Evolutionary conservation across 805 yeast species (phyloP), one percentile per base, ranked within the genome.

Genomic region (Priceomyces medius): DNA sequence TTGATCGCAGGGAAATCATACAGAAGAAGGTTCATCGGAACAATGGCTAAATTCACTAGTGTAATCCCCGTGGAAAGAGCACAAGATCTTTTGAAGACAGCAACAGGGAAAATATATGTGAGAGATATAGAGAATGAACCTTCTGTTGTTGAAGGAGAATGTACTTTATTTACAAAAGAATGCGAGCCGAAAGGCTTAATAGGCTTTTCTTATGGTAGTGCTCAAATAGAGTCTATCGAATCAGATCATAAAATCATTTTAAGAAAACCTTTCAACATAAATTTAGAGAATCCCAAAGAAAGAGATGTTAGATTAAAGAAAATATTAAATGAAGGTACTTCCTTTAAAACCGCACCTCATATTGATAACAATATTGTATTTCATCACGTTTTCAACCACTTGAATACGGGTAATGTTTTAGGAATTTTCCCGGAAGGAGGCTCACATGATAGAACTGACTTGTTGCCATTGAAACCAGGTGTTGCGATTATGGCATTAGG

Each of bases 361-460:
- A 53, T 69, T 17, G 73, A 68, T 47, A 67, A 66, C 40, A 55
- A 63, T 41, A 27, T 42, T 20, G 63, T 70, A 5, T 69, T 69
- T 44, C 57, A 59, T 29, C 48, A 59, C 37, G 73, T 68, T n/a
- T 69, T 64, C 48, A 51, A 54, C 37, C 71, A 66, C 39, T 58
- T 68, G 39, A 62, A 63, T 37, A 41, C 37, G 5, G 66, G 66
- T 8, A 54, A 57, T 18, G 63, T 61, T 1, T 50, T 69, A 41
- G 74, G 74, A 2, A 64, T 68, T 12, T 69, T 69, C 42, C 74
- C 74, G 7, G 74, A 69, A 44, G 74, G 74, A 9, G 74, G 74
- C 5, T 64, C 68, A 28, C 74, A 69, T 43, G 74, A 69, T 45
- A 47, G 74, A 21, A 64, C 73, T 2, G 67, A 64, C 35, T 59